phyloP scores from a whole-genome alignment of 257 asterid genomes.

The Paraleonurus japonicus region DNA sequence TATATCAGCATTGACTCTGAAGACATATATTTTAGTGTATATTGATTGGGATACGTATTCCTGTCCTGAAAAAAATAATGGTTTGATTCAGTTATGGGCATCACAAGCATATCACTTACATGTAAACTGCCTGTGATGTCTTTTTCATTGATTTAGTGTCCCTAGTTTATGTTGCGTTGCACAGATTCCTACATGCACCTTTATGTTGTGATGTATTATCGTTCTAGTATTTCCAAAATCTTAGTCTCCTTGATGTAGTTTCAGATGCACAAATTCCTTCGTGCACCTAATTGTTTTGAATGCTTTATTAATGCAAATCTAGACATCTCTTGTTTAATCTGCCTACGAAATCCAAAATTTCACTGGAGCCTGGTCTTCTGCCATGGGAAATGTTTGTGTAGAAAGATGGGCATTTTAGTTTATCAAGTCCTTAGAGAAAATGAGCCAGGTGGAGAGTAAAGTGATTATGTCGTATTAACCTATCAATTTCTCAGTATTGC shows the following conservation, averaged over 20 bases:
- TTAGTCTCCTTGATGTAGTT: not conserved
- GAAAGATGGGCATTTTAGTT: not conserved
- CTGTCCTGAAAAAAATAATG: not conserved
- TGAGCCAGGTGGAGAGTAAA: not conserved
- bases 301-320: not conserved
- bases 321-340: conserved; percentile 5
- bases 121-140: conserved; percentile 3
- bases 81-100: not conserved
- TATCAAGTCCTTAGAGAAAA: not conserved
- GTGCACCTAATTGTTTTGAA: not conserved
- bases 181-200: conserved; percentile 8
- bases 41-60: not conserved
- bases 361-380: conserved; percentile 4
- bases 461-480: not conserved
- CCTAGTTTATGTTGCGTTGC: not conserved
- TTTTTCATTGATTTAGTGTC: conserved; percentile 9
- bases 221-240: not conserved
- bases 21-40: not conserved
- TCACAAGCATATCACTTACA: conserved; percentile 1
- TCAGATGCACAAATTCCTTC: conserved; percentile 16
- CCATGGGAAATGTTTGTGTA: not conserved
- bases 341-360: not conserved
- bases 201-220: not conserved
- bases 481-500: not conserved
- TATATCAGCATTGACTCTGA: not conserved